Base-by-base conservation (phyloP, 768 basidiomycete species). In the Tricholomella constricta region DNA sequence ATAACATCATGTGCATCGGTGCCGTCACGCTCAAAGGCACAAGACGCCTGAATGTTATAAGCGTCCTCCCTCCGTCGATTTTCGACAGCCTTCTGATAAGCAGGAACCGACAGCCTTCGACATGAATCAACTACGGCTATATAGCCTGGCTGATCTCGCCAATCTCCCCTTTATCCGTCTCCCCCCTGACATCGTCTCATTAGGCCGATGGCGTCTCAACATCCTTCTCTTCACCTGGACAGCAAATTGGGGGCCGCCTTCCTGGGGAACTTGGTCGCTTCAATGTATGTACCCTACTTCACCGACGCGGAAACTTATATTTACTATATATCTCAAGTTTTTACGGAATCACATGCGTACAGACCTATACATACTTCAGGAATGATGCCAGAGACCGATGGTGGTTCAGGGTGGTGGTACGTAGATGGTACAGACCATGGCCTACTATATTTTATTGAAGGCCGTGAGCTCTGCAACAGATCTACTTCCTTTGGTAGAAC, bases 211-310 rank as follows among this genome's bases (percentile, higher is more conserved):
- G 9, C 47, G 11, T 32, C 54, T 34, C 32, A 53, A 4, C 45
- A 23, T 11, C n/a, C 40, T 15, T 51, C 36, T 11, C 40, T 67
- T 40, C 52, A 66, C 45, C 57, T 72, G 34, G 65, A 69, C 41
- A 71, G 67, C 48, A 79, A 71, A 6, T 61, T 82, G 1, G 80
- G 79, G 3, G 76, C 79, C 7, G 67, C 76, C 27, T 72, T 80
- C 44, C 51, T 80, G 2, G 79, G 79, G 2, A 69, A 71, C 25
- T 63, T 78, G 42, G 56, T 72, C 27, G 72, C 74, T 42, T 60
- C 71, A 34, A 65, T 73, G 77, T 78, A 50, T 46, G 74, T 64
- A n/a, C n/a, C 8, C 29, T 40, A 25, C 10, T 26, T 32, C 27
- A 52, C 14, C n/a, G n/a, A n/a, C n/a, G n/a, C n/a, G n/a, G n/a